These are phyloP conservation scores for Myochromella boudieri DNA, from an alignment of 768 basidiomycete species.

Conservation along the genomic window DNA sequence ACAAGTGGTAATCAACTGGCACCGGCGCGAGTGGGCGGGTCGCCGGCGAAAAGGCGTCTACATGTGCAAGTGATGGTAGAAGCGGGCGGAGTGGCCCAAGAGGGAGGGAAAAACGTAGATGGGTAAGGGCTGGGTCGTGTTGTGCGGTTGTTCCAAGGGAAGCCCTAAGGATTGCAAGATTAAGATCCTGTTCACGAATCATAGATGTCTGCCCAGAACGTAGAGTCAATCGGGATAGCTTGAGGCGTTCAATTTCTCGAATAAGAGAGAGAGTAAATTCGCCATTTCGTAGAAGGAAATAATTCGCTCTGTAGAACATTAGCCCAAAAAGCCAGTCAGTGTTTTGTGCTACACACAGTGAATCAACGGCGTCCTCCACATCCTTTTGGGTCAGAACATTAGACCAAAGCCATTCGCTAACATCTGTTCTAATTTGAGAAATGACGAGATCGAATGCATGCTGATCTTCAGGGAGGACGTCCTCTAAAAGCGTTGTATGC, in stretches of 20 bases:
- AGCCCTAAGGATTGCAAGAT: constrained; percentile 82
- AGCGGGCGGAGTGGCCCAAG: constrained; percentile 81
- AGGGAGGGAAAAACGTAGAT: constrained; percentile 74
- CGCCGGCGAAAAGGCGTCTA: constrained; percentile 35
- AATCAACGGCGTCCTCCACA: constrained; percentile 81
- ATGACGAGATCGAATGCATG: constrained; percentile 77
- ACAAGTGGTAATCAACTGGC: constrained; percentile 43
- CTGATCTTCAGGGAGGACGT: constrained; percentile 71
- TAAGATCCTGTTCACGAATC: constrained; percentile 90
- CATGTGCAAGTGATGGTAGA: constrained; percentile 64
- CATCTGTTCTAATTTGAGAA: constrained; percentile 69
- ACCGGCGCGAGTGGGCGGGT: constrained; percentile 29
- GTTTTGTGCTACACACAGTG: constrained; percentile 55
- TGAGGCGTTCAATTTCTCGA: constrained; percentile 82
- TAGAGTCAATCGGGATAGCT: constrained; percentile 70
- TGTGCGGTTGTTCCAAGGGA: constrained; percentile 89
- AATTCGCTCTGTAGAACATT: constrained; percentile 61
- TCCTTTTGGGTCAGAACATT: constrained; percentile 84
- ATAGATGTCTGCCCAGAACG: constrained; percentile 66
- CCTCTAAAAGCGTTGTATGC: constrained; percentile 64
- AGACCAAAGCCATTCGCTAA: constrained; percentile 94
- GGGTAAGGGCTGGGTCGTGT: constrained; percentile 74
- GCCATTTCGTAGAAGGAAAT: constrained; percentile 86
- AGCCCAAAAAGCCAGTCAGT: constrained; percentile 4
- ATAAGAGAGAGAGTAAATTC: constrained; percentile 86